These are phyloP conservation scores for Pilasporangium apinafurcum DNA, from an alignment of 352 stramenopile genomes.

Conservation along the genomic window DNA sequence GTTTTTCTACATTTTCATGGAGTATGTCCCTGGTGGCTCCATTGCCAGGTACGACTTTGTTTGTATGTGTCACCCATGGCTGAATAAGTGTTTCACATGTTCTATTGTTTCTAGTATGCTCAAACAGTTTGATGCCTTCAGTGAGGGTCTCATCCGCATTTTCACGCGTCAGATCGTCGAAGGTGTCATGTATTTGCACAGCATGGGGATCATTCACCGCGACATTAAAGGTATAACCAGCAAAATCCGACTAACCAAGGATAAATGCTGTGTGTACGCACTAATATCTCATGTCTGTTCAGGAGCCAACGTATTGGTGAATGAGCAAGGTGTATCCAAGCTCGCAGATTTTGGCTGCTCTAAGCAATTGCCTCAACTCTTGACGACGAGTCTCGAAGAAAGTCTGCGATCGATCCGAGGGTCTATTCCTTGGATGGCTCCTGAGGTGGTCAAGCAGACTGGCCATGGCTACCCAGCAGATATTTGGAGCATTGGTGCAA, in stretches of 20 bases:
- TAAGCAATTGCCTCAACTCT: conserved; percentile 77
- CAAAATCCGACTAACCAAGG: too few relatives aligned
- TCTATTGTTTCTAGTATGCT: conserved; percentile 64
- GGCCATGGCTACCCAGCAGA: conserved; percentile 71
- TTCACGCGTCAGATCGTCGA: conserved; percentile 91
- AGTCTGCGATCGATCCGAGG: conserved; percentile 77
- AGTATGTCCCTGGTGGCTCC: conserved; percentile 92
- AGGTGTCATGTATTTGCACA: conserved; percentile 90
- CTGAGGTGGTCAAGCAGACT: conserved; percentile 71
- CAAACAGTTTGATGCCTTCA: conserved; percentile 92
- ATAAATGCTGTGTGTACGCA: too few relatives aligned
- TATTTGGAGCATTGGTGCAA: conserved; percentile 79
- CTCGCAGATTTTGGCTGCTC: conserved; percentile 89
- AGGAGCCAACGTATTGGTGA: conserved; percentile 87
- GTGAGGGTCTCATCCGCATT: conserved; percentile 81
- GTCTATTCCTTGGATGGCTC: conserved; percentile 84
- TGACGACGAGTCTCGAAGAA: conserved; percentile 77
- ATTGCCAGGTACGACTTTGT: conserved; percentile 55
- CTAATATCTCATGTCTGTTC: background rate
- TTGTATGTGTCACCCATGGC: background rate
- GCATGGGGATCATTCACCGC: conserved; percentile 89
- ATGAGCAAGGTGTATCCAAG: conserved; percentile 81
- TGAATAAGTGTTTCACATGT: background rate
- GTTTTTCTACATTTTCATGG: conserved; percentile 95
- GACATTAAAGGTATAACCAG: conserved; percentile 93